These are phyloP conservation scores for Glycine latifolia DNA, from an alignment of 306 rosid species.

Conservation along the genomic window DNA sequence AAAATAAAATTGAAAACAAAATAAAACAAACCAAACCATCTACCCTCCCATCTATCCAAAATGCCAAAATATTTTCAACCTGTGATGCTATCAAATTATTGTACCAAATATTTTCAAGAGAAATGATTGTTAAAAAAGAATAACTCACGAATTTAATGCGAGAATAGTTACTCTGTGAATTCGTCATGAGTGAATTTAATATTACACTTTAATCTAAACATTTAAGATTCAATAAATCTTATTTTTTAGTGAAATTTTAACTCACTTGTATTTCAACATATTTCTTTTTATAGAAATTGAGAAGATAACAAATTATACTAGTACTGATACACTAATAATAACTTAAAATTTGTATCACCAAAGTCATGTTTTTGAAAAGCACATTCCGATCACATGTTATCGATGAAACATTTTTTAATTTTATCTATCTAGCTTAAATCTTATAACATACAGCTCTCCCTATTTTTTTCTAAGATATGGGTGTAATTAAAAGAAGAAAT, in stretches of 20 bases:
- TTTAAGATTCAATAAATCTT: too few relatives aligned
- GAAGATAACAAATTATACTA: too few relatives aligned
- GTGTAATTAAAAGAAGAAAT: conserved; percentile 5
- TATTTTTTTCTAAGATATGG: not conserved
- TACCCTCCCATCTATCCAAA: not conserved
- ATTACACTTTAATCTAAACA: too few relatives aligned
- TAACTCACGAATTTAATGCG: not conserved
- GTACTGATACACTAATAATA: too few relatives aligned
- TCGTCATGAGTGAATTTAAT: too few relatives aligned
- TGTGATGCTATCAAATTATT: not conserved
- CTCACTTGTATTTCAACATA: too few relatives aligned
- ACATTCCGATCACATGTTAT: not conserved
- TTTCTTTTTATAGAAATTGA: too few relatives aligned
- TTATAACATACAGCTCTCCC: not conserved
- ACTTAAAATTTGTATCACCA: not conserved
- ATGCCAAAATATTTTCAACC: not conserved
- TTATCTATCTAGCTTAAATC: too few relatives aligned
- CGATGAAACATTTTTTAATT: too few relatives aligned
- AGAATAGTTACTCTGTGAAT: too few relatives aligned
- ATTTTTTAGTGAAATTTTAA: too few relatives aligned
- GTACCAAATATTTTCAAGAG: not conserved
- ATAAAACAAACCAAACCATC: not conserved
- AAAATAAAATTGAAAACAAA: not conserved
- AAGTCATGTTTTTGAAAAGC: not conserved
- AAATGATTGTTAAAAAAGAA: not conserved